These are phyloP conservation scores for Cerioporus squamosus DNA, from an alignment of 1,284 basidiomycete species.

Conservation along the genomic window DNA sequence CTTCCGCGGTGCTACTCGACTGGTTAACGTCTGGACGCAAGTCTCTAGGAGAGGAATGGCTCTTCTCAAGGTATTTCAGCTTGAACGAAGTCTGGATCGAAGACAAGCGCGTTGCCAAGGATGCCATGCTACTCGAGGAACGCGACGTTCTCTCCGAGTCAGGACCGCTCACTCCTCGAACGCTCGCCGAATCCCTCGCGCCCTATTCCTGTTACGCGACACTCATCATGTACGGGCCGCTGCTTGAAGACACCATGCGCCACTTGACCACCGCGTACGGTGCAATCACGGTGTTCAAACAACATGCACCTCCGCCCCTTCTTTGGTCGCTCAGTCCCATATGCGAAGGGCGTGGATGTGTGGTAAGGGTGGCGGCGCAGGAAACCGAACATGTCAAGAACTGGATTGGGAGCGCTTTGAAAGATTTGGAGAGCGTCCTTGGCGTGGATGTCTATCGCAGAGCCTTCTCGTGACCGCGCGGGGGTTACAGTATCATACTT, in stretches of 20 bases:
- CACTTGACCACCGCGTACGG: conserved; percentile 55
- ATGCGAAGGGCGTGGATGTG: conserved; percentile 45
- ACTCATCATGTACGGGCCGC: conserved; percentile 74
- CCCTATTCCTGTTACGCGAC: conserved; percentile 90
- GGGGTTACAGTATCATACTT: too few species aligned
- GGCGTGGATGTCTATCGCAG: conserved; percentile 69
- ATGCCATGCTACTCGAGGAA: conserved; percentile 77
- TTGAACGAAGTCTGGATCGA: conserved; percentile 83
- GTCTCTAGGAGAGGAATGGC: conserved; percentile 87
- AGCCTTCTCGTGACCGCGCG: conserved; percentile 52
- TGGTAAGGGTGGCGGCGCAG: conserved; percentile 75
- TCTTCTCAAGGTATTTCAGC: conserved; percentile 84
- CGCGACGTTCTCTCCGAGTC: conserved; percentile 13
- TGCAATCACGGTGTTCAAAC: conserved; percentile 65
- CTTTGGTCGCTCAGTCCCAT: conserved; percentile 81
- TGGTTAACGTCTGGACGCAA: conserved; percentile 89
- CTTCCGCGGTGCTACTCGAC: conserved; percentile 80
- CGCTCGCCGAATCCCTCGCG: conserved; percentile 63
- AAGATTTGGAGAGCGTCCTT: conserved; percentile 53
- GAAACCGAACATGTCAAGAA: conserved; percentile 73
- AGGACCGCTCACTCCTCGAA: conserved; percentile 41
- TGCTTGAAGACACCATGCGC: conserved; percentile 47
- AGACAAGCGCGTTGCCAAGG: conserved; percentile 69
- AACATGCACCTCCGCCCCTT: conserved; percentile 54
- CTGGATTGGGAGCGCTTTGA: conserved; percentile 66